Evolutionary conservation across 1,284 basidiomycete genomes (phyloP).

Genomic region (Garcileccinum viscosum): DNA sequence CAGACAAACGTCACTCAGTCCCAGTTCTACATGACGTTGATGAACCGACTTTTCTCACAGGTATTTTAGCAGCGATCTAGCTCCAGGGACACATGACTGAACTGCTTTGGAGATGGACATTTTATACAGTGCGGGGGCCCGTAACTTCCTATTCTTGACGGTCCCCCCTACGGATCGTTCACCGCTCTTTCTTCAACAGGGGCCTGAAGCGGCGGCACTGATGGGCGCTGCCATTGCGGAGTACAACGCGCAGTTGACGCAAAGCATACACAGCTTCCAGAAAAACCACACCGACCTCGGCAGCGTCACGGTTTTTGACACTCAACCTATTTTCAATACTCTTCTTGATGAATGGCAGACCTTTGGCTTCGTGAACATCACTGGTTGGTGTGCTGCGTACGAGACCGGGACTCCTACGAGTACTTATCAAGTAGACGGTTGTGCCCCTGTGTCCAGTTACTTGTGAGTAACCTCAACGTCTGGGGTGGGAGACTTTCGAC

Average conservation of each 20-base stretch:
- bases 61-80: conserved; percentile 33
- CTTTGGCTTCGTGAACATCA: conserved; percentile 63
- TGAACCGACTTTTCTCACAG: conserved; percentile 63
- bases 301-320: conserved; percentile 58
- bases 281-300: conserved; percentile 50
- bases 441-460: conserved; percentile 68
- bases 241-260: conserved; percentile 57
- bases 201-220: conserved; percentile 41
- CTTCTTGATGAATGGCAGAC: conserved; percentile 57
- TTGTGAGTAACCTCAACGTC: conserved; percentile 51
- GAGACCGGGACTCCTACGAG: conserved; percentile 57
- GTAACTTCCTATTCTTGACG: conserved; percentile 70
- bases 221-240: conserved; percentile 52
- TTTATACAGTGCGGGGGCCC: conserved; percentile 59
- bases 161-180: conserved; percentile 68
- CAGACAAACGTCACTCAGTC: conserved; percentile 62
- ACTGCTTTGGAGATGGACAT: conserved; percentile 51
- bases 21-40: conserved; percentile 56
- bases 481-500: neutral
- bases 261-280: conserved; percentile 47
- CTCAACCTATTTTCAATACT: conserved; percentile 62
- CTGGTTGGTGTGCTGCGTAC: conserved; percentile 66
- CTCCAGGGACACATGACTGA: conserved; percentile 50
- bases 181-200: conserved; percentile 51
- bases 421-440: conserved; percentile 59